phyloP scores from a whole-genome alignment of 2,329 filamentous ascomycete species.

The Fusarium kyushuense region DNA sequence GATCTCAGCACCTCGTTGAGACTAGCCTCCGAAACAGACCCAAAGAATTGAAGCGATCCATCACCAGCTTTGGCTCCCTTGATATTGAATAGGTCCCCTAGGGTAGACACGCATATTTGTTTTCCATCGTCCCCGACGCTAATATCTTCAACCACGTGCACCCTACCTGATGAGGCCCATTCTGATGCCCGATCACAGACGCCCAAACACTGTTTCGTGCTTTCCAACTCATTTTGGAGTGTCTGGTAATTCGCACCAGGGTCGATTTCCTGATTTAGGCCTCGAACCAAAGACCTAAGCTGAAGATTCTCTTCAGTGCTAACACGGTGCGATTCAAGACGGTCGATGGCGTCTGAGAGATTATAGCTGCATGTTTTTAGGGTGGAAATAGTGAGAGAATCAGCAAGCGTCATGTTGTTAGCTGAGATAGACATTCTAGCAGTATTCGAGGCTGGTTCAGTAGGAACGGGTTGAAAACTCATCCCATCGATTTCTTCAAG shows the following conservation, averaged over 20 bases:
- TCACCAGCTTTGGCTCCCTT: constrained; percentile 25
- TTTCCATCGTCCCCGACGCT: constrained; percentile 24
- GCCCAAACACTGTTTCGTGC: constrained; percentile 24
- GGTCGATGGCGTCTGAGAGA: constrained; percentile 6
- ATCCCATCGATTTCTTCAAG: constrained; percentile 7
- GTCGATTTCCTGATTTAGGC: neutral
- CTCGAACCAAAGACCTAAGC: neutral
- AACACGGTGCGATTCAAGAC: constrained; percentile 8
- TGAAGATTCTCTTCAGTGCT: constrained; percentile 3
- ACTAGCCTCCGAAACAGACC: constrained; percentile 13
- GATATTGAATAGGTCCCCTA: constrained; percentile 36
- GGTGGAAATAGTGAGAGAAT: constrained; percentile 18
- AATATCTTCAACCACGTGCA: constrained; percentile 40
- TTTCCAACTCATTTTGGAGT: constrained; percentile 18
- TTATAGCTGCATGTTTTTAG: constrained; percentile 12
- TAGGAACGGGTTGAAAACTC: constrained; percentile 2
- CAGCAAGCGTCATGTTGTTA: constrained; percentile 7
- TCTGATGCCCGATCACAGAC: constrained; percentile 22
- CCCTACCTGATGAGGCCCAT: constrained; percentile 20
- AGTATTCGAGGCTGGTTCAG: neutral
- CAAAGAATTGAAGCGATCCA: constrained; percentile 10
- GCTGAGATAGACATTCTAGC: constrained; percentile 2
- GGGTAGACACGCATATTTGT: constrained; percentile 35
- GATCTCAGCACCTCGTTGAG: constrained; percentile 8
- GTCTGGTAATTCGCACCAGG: neutral